Base-by-base conservation (phyloP, 768 basidiomycete species). In the Hortiboletus campestris region DNA sequence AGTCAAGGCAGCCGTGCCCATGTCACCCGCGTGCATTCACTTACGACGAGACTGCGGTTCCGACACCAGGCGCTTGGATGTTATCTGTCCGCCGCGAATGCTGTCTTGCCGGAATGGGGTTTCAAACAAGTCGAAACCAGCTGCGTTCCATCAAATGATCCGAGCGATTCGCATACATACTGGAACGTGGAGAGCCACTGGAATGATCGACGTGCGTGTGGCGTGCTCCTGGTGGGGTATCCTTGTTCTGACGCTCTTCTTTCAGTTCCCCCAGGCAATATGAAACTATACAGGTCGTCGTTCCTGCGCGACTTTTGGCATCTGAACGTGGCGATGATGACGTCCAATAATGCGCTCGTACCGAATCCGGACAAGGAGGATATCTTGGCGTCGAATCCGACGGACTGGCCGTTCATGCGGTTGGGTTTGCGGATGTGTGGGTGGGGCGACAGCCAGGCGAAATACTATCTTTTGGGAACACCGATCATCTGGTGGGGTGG, bases 271-370 rank as follows among this genome's bases (percentile, higher is more conserved):
- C 64, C 83, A 4, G 96, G 91, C 2, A 79, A 96, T 39, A 80
- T 81, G 56, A 94, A 91, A 66, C 82, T 86, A 54, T 97, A 96
- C 75, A 80, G 76, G 38, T 96, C 96, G 2, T 89, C 96, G 0
- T 99, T 99, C 81, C 75, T 96, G 44, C 86, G 90, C 49, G 96
- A 99, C 75, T 99, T 99, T 74, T 95, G 93, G 87, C 96, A 99
- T 70, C 83, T 99, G 53, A 99, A 99, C 67, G 93, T 99, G 25
- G 97, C 95, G 9, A 99, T 99, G 97, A 94, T 95, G 92, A 97
- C 96, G 0, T 98, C 97, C 6, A 99, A 99, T 77, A 99, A 99
- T 67, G 96, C 97, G 0, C 86, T 99, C 51, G 72, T 98, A 39
- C 97, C 97, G 1, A 94, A 99, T 66, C 94, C 96, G 0, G 97